phyloP scores from a whole-genome alignment of 345 rosid genomes.

The Turritis glabra region DNA sequence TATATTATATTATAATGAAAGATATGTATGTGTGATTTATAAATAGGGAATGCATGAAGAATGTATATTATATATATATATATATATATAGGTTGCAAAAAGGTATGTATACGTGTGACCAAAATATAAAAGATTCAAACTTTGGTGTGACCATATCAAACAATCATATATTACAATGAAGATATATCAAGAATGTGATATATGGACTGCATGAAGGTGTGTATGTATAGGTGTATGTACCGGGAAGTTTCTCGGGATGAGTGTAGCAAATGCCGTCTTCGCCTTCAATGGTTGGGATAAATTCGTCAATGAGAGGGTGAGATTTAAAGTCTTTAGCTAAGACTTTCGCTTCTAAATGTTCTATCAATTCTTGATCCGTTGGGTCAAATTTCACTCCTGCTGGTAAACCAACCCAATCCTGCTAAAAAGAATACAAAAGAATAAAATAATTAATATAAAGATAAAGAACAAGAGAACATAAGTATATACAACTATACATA shows the following conservation, averaged over 20 bases:
- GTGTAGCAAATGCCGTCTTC: constrained; percentile 99
- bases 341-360: constrained; percentile 95
- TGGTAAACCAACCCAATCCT: constrained; percentile 99
- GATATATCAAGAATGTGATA: background rate
- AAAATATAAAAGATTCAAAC: constrained; percentile 3
- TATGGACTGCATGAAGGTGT: constrained; percentile 1
- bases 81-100: background rate
- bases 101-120: background rate
- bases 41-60: background rate
- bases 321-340: constrained; percentile 82
- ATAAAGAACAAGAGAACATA: constrained; percentile 23
- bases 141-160: constrained; percentile 28
- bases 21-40: background rate
- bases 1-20: constrained; percentile 19
- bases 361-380: constrained; percentile 97
- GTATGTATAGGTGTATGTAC: constrained; percentile 62
- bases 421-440: constrained; percentile 28
- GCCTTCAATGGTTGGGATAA: constrained; percentile 97
- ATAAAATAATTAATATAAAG: background rate
- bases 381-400: constrained; percentile 99
- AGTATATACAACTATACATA: constrained; percentile 24
- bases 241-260: constrained; percentile 99
- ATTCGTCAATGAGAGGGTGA: constrained; percentile 98
- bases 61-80: background rate
- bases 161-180: constrained; percentile 1